Conservation (phyloP, 768 basidiomycete genomes). For the Pisolithus sp. region DNA sequence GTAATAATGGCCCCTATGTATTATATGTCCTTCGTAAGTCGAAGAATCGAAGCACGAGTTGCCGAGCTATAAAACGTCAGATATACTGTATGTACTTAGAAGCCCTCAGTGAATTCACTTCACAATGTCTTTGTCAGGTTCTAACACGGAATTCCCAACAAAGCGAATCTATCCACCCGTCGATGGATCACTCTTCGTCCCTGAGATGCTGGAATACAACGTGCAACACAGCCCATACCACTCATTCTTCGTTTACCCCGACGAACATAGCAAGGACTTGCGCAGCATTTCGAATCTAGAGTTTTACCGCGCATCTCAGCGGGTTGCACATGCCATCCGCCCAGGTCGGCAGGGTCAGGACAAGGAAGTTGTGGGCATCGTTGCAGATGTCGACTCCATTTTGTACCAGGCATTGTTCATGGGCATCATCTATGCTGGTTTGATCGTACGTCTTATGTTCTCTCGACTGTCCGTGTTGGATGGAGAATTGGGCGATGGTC, state of each 20-base stretch:
- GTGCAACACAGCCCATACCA: constrained; percentile 24
- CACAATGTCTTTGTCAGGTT: too few species aligned
- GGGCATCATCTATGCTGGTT: constrained; percentile 35
- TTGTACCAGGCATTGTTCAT: constrained; percentile 28
- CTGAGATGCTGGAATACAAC: constrained; percentile 33
- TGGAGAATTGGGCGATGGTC: constrained; percentile 12
- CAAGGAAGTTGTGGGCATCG: constrained; percentile 16
- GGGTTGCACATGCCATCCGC: constrained; percentile 36
- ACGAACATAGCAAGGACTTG: constrained; percentile 3
- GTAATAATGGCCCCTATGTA: too few species aligned
- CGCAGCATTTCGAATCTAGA: constrained; percentile 32
- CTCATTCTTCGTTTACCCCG: constrained; percentile 2
- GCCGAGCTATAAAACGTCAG: too few species aligned
- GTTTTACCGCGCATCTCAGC: constrained; percentile 34
- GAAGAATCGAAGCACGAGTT: too few species aligned
- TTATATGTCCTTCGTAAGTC: too few species aligned
- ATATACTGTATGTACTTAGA: too few species aligned
- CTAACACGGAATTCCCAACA: too few species aligned
- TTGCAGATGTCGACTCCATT: constrained; percentile 27
- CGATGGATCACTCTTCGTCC: constrained; percentile 29
- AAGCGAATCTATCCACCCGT: constrained; percentile 17
- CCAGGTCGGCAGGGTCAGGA: constrained; percentile 24
- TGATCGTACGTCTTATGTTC: constrained; percentile 22
- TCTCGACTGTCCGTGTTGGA: constrained; percentile 17
- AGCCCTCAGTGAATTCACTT: too few species aligned